phyloP scores from a whole-genome alignment of 305 asterid species.

The Fraxinus paxiana region DNA sequence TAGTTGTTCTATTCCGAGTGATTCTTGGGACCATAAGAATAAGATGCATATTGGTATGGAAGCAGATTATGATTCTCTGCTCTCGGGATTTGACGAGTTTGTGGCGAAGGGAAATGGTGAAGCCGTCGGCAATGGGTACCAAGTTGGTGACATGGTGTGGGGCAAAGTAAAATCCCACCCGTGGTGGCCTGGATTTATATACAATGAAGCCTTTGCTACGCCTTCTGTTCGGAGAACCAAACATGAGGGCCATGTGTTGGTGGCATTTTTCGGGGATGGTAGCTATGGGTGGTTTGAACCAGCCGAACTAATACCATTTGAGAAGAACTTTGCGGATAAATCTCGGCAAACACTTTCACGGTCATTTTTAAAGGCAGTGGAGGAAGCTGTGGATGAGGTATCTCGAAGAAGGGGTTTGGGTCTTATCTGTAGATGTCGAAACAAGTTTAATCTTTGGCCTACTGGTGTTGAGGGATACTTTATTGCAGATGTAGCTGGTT shows the following conservation, averaged over 20 bases:
- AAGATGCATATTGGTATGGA: neutral
- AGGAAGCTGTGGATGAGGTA: constrained; percentile 82
- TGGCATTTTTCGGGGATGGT: constrained; percentile 82
- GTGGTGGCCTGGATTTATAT: constrained; percentile 96
- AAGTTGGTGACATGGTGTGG: constrained; percentile 95
- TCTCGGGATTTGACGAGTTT: constrained; percentile 61
- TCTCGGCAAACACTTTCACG: constrained; percentile 55
- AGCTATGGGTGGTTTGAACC: constrained; percentile 95
- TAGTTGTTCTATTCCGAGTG: neutral
- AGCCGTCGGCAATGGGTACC: constrained; percentile 53
- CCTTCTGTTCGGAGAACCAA: constrained; percentile 67
- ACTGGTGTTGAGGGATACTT: constrained; percentile 50
- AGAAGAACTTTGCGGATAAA: constrained; percentile 65
- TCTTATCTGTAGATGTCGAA: constrained; percentile 71
- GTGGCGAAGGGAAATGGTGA: constrained; percentile 46
- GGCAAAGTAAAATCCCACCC: constrained; percentile 97
- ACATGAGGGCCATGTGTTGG: constrained; percentile 72
- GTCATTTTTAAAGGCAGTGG: constrained; percentile 60
- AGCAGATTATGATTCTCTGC: constrained; percentile 48
- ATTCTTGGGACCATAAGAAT: neutral
- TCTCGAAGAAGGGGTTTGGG: constrained; percentile 66
- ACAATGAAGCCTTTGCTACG: constrained; percentile 61
- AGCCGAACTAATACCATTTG: constrained; percentile 71
- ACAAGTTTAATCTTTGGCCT: constrained; percentile 54
- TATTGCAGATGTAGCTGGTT: constrained; percentile 60